A percentile compares a stretch with the other conserved stretches of the same genome.
Conservation (phyloP, 2,329 filamentous ascomycete genomes). For the Fusarium xylarioides region DNA sequence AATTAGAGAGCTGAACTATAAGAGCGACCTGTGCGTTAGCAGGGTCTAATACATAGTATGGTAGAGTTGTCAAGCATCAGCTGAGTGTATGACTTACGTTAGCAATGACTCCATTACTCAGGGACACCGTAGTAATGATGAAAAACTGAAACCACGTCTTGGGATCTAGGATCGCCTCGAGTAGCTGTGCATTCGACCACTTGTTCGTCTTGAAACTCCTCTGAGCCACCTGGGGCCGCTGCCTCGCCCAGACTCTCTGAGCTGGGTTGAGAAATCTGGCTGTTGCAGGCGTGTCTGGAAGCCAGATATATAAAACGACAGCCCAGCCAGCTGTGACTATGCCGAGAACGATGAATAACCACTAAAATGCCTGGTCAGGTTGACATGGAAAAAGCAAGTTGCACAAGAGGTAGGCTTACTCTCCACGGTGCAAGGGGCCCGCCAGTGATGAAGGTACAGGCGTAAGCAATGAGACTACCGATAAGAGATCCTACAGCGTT, state of each 20-base stretch:
- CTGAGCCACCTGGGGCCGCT: not conserved
- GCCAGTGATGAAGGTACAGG: not conserved
- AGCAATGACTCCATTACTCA: not conserved
- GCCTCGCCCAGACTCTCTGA: not conserved
- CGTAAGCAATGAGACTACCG: not conserved
- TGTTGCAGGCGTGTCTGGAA: not conserved
- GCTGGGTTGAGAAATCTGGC: not conserved
- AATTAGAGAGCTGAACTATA: not conserved
- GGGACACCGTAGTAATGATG: not conserved
- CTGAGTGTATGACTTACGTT: not conserved
- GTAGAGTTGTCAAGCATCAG: not conserved
- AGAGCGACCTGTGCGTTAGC: accelerated
- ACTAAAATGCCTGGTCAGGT: accelerated
- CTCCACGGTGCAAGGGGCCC: not conserved
- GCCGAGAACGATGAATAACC: not conserved
- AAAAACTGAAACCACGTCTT: not conserved
- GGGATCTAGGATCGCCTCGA: not conserved
- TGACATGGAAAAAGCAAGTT: accelerated
- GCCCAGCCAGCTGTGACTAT: not conserved
- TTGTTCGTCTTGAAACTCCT: not conserved
- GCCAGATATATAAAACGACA: not conserved
- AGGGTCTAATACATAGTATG: not conserved
- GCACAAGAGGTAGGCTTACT: accelerated
- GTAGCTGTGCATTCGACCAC: not conserved
- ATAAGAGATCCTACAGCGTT: not conserved